Base-by-base conservation (phyloP, 208 protist genomes). In the Wallacemonas sp. region DNA sequence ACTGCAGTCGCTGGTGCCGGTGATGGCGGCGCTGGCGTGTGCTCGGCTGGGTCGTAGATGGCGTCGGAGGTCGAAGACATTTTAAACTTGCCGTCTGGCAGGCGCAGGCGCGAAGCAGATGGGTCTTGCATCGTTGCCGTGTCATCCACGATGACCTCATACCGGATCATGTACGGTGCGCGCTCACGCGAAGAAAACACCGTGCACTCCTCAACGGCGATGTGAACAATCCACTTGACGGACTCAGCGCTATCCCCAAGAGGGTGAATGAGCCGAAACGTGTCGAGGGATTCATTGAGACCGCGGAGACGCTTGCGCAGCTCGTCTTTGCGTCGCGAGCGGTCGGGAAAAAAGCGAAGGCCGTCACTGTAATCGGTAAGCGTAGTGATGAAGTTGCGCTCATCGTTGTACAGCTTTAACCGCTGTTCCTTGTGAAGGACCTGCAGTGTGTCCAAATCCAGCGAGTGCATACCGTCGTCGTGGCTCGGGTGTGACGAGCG, bases 121-220 rank as follows among this genome's bases (percentile, higher is more conserved):
- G 91, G 91, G 70, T 96, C 88, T 22, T 68, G 65, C 79, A 94
- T 80, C 21, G 86, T 93, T 27, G 86, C 75, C 22, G 86, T 93
- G 58, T 87, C 72, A 66, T 96, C 91, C 11, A 91, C 75, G 56
- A 96, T 90, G 30, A 96, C 91, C 72, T 96, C 91, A 68, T 86
- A 94, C 21, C 80, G 70, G 42, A 96, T 79, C 33, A 93, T 62
- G 70, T 83, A 96, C 15, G 91, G 91, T 5, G 86, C 88, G 27
- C 91, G 84, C 72, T 93, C 84, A 19, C 88, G 77, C 1, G 91
- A 95, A 12, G 86, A 96, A 63, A 95, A 94, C 22, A 96, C 91
- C 51, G 85, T 82, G 75, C 88, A 94, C 66, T 94, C 88, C 61
- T 93, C 86, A n/a, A 94, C 86, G 5, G 78, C 72, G 60, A 96